These are phyloP conservation scores for Lichtheimia ornata DNA, from an alignment of 371 early-diverging fungal genomes.

Conservation along the genomic window DNA sequence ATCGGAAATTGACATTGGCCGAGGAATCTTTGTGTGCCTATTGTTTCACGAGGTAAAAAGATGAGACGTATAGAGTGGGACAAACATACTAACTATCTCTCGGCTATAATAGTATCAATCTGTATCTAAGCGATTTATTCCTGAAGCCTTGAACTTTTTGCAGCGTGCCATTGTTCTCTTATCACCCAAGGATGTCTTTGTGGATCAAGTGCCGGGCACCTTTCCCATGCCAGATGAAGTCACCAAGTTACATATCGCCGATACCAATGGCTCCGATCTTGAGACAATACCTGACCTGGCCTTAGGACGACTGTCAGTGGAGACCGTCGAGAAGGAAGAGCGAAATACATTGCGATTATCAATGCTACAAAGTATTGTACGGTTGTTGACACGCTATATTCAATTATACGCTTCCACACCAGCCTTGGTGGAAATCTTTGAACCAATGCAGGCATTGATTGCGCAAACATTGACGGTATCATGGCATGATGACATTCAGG, in stretches of 20 bases:
- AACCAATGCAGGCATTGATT: constrained; percentile 44
- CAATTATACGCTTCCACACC: constrained; percentile 60
- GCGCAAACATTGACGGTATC: constrained; percentile 15
- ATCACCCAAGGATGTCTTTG: constrained; percentile 49
- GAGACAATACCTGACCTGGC: constrained; percentile 17
- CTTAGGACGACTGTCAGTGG: constrained; percentile 27
- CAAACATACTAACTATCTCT: not conserved
- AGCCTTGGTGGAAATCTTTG: constrained; percentile 64
- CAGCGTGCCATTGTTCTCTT: constrained; percentile 48
- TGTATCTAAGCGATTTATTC: constrained; percentile 80
- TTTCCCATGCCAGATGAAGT: constrained; percentile 50
- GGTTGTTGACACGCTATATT: constrained; percentile 51
- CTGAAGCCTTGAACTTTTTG: constrained; percentile 83
- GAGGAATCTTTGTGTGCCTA: constrained; percentile 76
- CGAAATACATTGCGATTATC: constrained; percentile 24
- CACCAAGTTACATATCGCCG: constrained; percentile 37
- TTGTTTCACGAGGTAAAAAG: constrained; percentile 64
- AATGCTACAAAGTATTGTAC: constrained; percentile 42
- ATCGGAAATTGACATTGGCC: constrained; percentile 63
- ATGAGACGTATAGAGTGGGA: not conserved
- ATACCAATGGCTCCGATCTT: constrained; percentile 23
- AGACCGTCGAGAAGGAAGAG: constrained; percentile 21
- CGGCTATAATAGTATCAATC: constrained; percentile 57
- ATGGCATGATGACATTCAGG: constrained; percentile 42
- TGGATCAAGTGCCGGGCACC: constrained; percentile 38